Evolutionary conservation across 306 rosid species (phyloP).

Genomic region (Hippophae rhamnoides): DNA sequence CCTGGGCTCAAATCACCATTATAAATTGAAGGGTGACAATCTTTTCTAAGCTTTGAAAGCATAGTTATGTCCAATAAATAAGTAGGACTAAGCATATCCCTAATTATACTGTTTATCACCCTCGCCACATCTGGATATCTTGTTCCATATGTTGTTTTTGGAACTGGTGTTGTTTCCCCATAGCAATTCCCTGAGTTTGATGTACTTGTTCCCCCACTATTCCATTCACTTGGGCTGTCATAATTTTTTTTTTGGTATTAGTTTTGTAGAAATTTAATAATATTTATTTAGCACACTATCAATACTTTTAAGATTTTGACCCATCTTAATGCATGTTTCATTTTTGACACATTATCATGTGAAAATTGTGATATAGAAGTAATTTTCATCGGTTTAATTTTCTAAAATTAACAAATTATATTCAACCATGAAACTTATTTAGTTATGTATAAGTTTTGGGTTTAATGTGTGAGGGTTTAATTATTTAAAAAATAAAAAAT

Average conservation of each 20-base stretch:
- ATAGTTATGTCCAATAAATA: slow-evolving; percentile 71
- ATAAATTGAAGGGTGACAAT: slow-evolving; percentile 82
- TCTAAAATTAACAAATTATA: no score
- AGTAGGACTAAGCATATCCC: slow-evolving; percentile 49
- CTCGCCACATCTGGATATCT: slow-evolving; percentile 66
- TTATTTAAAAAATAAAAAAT: no score
- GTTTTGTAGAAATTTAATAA: no score
- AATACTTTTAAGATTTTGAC: no score
- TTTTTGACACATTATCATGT: no score
- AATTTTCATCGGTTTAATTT: no score
- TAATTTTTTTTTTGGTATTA: no score
- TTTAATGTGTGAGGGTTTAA: no score
- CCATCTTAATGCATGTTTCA: no score
- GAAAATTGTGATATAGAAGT: no score
- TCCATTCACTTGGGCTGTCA: slow-evolving; percentile 79
- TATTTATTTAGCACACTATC: background rate
- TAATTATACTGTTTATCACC: slow-evolving; percentile 57
- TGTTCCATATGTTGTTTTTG: slow-evolving; percentile 25
- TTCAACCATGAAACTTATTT: no score
- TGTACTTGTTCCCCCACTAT: slow-evolving; percentile 19
- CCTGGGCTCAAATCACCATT: slow-evolving; percentile 72
- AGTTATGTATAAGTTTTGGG: no score
- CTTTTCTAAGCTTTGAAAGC: slow-evolving; percentile 73
- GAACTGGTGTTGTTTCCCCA: slow-evolving; percentile 63
- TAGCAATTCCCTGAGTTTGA: slow-evolving; percentile 51